Evolutionary conservation across 176 grass and related monocot genomes (phyloP), one percentile per base, ranked within the genome.

Genomic region (Carex myosuroides): DNA sequence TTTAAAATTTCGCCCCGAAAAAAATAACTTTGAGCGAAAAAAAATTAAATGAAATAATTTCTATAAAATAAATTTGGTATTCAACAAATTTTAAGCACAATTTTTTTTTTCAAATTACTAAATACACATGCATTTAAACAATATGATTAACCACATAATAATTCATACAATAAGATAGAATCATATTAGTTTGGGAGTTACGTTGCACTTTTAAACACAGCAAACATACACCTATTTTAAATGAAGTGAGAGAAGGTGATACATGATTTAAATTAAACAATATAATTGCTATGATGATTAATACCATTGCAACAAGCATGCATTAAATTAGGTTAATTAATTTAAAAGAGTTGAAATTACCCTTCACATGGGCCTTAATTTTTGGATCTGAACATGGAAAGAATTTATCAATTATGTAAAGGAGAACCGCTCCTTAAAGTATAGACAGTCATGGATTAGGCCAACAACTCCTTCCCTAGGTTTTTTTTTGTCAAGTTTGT

Each of bases 371-470:
- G 35, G n/a, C 60, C 80, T 29, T 63, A 26, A 65, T 54, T 66
- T 83, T 65, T 83, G 80, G 80, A 83, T 83, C 80, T 68, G 20
- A 83, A 67, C 80, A 68, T 35, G 42, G 11, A 16, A 16, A 68
- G 13, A 82, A 11, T 66, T 35, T 0, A 35, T 83, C 6, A 66
- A 83, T 66, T 68, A 70, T 77, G 24, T 14, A 55, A 77, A 26
- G 48, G 46, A 56, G 2, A 56, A 77, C 21, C 72, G 13, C 20
- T 55, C 70, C 44, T 29, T 55, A 76, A 77, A 77, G 20, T 13
- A 55, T 55, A 67, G 60, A 67, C 17, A 53, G 21, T 65, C 29
- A 67, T 65, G 37, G 61, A 54, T 82, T 82, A 82, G 80, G 80
- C 80, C 80, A 82, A 82, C 80, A 26, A 82, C 80, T 82, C 37